A percentile compares a stretch with the other conserved stretches of the same genome.
phyloP scores from a whole-genome alignment of 495 filamentous ascomycete species.

The Xanthoparmelia taractica region DNA sequence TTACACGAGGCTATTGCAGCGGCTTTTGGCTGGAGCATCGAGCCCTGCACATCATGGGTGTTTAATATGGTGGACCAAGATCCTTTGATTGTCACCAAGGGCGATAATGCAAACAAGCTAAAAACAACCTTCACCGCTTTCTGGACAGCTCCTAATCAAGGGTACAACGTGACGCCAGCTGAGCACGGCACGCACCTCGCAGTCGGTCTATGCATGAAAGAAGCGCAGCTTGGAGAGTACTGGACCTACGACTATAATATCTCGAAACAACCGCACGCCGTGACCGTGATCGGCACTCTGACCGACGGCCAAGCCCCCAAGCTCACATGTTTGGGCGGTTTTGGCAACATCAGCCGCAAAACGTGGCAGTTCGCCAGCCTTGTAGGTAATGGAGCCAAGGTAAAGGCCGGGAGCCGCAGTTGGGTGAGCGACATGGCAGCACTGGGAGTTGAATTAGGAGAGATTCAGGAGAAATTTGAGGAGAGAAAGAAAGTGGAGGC shows the following conservation, averaged over 20 bases:
- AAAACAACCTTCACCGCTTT: background rate
- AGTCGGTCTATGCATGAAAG: background rate
- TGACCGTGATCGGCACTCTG: too few relatives aligned
- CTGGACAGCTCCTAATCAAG: background rate
- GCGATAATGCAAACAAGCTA: too few relatives aligned
- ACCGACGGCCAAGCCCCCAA: too few relatives aligned
- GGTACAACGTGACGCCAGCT: background rate
- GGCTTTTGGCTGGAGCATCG: background rate
- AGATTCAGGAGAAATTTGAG: background rate
- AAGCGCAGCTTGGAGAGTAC: too few relatives aligned
- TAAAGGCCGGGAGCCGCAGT: too few relatives aligned
- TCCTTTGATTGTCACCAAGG: background rate
- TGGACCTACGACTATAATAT: constrained; percentile 6
- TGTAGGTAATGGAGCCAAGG: too few relatives aligned
- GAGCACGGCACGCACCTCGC: background rate
- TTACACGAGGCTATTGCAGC: background rate
- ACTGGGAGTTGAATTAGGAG: background rate
- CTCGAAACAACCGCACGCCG: background rate
- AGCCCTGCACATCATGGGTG: background rate
- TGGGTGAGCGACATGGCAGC: background rate
- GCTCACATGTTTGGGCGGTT: too few relatives aligned
- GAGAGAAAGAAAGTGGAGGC: background rate
- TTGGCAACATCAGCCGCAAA: too few relatives aligned
- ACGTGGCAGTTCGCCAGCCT: too few relatives aligned
- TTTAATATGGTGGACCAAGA: background rate